Evolutionary conservation across 139 green algal species (phyloP), one percentile per base, ranked within the genome.

Genomic region (Chlamydomonas incerta): DNA sequence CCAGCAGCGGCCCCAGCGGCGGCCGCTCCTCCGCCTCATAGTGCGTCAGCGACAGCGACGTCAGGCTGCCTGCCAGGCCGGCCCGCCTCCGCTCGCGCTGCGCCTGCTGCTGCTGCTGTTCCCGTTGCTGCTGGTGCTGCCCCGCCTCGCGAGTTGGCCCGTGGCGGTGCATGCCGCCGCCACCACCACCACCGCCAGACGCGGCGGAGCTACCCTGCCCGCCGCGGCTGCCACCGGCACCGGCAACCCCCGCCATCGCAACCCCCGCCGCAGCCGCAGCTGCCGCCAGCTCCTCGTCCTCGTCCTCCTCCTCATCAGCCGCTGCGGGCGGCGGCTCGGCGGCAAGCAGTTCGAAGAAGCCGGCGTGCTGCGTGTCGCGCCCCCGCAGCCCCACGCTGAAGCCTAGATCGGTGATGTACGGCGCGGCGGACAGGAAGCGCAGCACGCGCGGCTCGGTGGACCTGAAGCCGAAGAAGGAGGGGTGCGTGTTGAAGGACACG

Each of bases 1-100:
- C 14, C 47, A 85, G 67, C 66, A 85, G 65, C 31, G 79, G 65
- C 65, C 21, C 65, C 46, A 85, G 65, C 31, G 79, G 66, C 47
- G 79, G 79, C 79, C 79, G 65, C 47, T 85, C 79, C 46, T 31
- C 79, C 47, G 79, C 65, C 47, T 85, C 79, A 18, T 85, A 85
- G 63, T 85, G 65, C 23, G 66, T 85, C 79, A 85, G 66, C 10
- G 79, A 85, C 46, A 85, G n/a, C 9, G 79, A 31, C n/a, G n/a
- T 10, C 18, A 85, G 28, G 23, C 18, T 24, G 24, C 24, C 60
- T 5, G 60, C 60, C 60, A n/a, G 41, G 41, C 41, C n/a, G n/a
- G n/a, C 41, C 41, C 41, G 76, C 37, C 5, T 34, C 58, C 34
- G 74, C 74, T 14, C 21, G 24, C 23, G 58, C 29, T 35, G 28